These are phyloP conservation scores for Inga laurina DNA, from an alignment of 306 rosid genomes.

Conservation along the genomic window DNA sequence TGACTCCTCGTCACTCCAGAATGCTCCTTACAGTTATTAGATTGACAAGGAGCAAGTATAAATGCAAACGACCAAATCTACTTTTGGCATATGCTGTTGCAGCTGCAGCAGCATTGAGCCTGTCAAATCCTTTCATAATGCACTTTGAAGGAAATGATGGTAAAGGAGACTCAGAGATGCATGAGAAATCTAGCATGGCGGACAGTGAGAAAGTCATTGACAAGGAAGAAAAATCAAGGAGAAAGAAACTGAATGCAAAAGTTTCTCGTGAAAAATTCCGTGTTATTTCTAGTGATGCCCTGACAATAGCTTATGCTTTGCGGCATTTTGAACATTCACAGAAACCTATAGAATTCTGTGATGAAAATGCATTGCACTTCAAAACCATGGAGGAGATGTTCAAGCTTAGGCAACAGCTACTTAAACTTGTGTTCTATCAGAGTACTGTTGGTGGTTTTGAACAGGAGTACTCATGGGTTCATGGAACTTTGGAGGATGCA, in stretches of 20 bases:
- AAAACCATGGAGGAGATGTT: slow-evolving; percentile 97
- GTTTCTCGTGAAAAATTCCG: slow-evolving; percentile 61
- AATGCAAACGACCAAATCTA: slow-evolving; percentile 52
- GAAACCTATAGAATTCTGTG: slow-evolving; percentile 59
- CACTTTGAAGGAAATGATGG: slow-evolving; percentile 63
- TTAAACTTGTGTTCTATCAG: slow-evolving; percentile 66
- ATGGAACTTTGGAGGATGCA: slow-evolving; percentile 65
- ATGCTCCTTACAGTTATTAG: slow-evolving; percentile 81
- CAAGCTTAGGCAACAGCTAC: slow-evolving; percentile 80
- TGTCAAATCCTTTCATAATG: slow-evolving; percentile 73
- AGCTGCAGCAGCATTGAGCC: slow-evolving; percentile 87
- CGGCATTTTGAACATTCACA: slow-evolving; percentile 75
- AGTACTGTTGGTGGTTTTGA: slow-evolving; percentile 44
- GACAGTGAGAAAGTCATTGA: slow-evolving; percentile 36
- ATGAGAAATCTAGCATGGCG: slow-evolving; percentile 34
- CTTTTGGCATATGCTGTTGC: slow-evolving; percentile 81
- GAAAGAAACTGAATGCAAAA: slow-evolving; percentile 69
- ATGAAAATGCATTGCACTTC: slow-evolving; percentile 64
- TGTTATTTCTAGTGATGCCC: slow-evolving; percentile 75
- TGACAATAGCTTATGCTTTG: slow-evolving; percentile 73
- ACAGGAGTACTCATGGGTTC: slow-evolving; percentile 63
- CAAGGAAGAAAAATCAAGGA: slow-evolving; percentile 53
- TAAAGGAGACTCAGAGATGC: slow-evolving; percentile 43
- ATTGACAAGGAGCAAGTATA: slow-evolving; percentile 50
- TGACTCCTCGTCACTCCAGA: slow-evolving; percentile 97